These are phyloP conservation scores for Saccharomycopsis synnaedendra DNA, from an alignment of 805 yeast genomes.

Conservation along the genomic window DNA sequence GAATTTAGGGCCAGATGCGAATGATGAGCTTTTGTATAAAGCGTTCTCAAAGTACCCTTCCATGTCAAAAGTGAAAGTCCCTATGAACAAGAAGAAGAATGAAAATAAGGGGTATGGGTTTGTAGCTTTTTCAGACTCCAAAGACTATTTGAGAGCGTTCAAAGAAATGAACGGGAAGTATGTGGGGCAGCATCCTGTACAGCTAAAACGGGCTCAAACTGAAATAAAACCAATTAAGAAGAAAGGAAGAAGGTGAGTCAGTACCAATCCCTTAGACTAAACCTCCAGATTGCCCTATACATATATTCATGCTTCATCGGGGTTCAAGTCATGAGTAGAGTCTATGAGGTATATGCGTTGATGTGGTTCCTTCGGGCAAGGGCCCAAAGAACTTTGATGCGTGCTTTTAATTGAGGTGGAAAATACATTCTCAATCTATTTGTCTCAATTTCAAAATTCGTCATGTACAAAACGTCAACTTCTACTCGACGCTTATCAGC, in stretches of 20 bases:
- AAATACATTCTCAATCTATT: too few relatives aligned
- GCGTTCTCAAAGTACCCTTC: conserved; percentile 46
- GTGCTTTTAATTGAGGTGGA: too few relatives aligned
- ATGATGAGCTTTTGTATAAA: conserved; percentile 39
- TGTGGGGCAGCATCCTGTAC: conserved; percentile 64
- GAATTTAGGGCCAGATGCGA: conserved; percentile 57
- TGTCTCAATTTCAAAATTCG: too few relatives aligned
- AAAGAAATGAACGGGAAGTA: conserved; percentile 70
- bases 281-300: too few relatives aligned
- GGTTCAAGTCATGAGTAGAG: too few relatives aligned
- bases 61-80: conserved; percentile 48
- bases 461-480: too few relatives aligned
- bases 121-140: conserved; percentile 52
- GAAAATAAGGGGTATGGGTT: conserved; percentile 60
- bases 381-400: too few relatives aligned
- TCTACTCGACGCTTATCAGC: too few relatives aligned
- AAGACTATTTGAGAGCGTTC: conserved; percentile 60
- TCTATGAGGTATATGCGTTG: too few relatives aligned
- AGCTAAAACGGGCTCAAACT: conserved; percentile 43
- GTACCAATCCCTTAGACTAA: too few relatives aligned
- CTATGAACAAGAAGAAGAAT: conserved; percentile 29
- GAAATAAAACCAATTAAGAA: conserved; percentile 12
- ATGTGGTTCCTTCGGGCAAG: too few relatives aligned
- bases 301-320: too few relatives aligned
- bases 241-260: conserved; percentile 2